Evolutionary conservation across 225 moss, liverwort and hornwort species (phyloP).

Genomic region (Physcomitrellopsis africana): DNA sequence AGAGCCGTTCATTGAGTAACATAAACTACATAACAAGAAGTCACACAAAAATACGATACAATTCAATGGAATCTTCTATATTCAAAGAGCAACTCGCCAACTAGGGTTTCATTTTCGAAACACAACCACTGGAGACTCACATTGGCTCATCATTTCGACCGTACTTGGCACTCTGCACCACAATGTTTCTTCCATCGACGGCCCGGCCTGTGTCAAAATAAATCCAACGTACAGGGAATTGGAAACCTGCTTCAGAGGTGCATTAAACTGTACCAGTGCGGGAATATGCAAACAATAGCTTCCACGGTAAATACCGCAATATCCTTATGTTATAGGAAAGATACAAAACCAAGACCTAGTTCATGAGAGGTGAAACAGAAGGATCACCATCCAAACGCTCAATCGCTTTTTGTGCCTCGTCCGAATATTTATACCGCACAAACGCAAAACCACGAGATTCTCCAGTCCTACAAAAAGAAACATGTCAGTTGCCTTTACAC

Average conservation of each 20-base stretch:
- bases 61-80: background rate
- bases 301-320: background rate
- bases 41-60: background rate
- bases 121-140: constrained; percentile 34
- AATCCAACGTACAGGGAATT: constrained; percentile 27
- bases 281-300: background rate
- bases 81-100: background rate
- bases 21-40: background rate
- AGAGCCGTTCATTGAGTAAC: background rate
- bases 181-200: constrained; percentile 62
- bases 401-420: constrained; percentile 93
- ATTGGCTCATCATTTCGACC: constrained; percentile 65
- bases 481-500: background rate
- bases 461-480: constrained; percentile 61
- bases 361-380: background rate
- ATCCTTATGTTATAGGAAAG: background rate
- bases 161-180: constrained; percentile 62
- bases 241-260: constrained; percentile 7
- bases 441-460: constrained; percentile 96
- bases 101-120: background rate
- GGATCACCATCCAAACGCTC: constrained; percentile 80
- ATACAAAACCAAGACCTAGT: background rate
- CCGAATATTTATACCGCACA: constrained; percentile 90
- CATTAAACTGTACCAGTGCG: no score
- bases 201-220: constrained; percentile 45